Percentiles rank a stretch among this genome's conserved stretches.
Evolutionary conservation across 2,329 filamentous ascomycete genomes (phyloP).

Genomic region (Fusarium ambrosium): DNA sequence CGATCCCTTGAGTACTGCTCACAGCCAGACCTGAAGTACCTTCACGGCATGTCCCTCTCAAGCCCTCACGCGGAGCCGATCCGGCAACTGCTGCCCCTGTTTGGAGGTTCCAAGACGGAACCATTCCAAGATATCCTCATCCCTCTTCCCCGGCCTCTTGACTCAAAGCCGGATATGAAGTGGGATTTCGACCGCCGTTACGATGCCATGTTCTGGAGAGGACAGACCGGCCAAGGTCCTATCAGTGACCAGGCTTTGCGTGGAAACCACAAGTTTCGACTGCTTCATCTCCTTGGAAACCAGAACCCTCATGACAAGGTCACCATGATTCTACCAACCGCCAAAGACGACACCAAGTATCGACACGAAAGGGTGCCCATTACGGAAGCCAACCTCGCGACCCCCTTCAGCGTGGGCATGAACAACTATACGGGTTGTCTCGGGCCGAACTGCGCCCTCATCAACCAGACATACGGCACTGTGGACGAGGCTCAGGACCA

Average conservation of each 20-base stretch:
- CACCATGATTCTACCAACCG: slow-evolving; percentile 68
- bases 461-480: slow-evolving; percentile 50
- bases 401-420: slow-evolving; percentile 71
- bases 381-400: slow-evolving; percentile 64
- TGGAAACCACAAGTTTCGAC: slow-evolving; percentile 76
- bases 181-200: slow-evolving; percentile 72
- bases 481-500: slow-evolving; percentile 56
- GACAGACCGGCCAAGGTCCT: slow-evolving; percentile 71
- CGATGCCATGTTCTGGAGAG: slow-evolving; percentile 80
- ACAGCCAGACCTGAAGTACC: slow-evolving; percentile 79
- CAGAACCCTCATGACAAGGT: slow-evolving; percentile 63
- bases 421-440: slow-evolving; percentile 70
- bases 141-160: slow-evolving; percentile 64
- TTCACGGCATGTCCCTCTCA: slow-evolving; percentile 81
- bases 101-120: slow-evolving; percentile 79
- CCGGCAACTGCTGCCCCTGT: slow-evolving; percentile 77
- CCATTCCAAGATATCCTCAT: slow-evolving; percentile 84
- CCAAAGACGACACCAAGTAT: slow-evolving; percentile 56
- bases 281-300: slow-evolving; percentile 77
- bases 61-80: slow-evolving; percentile 73
- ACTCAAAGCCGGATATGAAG: slow-evolving; percentile 58
- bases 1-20: slow-evolving; percentile 77
- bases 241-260: slow-evolving; percentile 68
- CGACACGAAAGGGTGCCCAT: slow-evolving; percentile 68
- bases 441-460: slow-evolving; percentile 53